Percentiles rank a stretch among this genome's conserved stretches.
Conservation (phyloP, 2,329 filamentous ascomycete species). For the Fusarium compactum region DNA sequence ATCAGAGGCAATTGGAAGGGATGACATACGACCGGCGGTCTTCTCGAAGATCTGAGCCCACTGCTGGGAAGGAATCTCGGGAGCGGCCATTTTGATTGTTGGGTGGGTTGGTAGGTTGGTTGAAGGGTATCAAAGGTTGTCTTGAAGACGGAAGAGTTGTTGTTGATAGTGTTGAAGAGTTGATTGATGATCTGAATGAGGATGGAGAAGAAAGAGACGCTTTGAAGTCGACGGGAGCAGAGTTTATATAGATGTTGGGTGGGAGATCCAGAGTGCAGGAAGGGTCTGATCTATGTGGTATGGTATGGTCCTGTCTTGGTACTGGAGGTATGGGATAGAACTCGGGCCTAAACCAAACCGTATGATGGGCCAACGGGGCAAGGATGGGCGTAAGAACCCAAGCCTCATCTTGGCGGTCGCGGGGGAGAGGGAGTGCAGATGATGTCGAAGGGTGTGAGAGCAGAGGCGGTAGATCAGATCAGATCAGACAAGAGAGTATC, state of each 20-base stretch:
- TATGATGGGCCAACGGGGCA: conserved; percentile 46
- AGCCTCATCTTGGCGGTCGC: conserved; percentile 45
- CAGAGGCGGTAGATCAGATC: conserved; percentile 27
- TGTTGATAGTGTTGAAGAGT: conserved; percentile 39
- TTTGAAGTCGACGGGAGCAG: conserved; percentile 41
- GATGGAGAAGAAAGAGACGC: conserved; percentile 41
- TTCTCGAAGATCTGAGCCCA: conserved; percentile 93
- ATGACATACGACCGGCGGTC: conserved; percentile 74
- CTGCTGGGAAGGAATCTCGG: conserved; percentile 80
- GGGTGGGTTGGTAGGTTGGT: conserved; percentile 20
- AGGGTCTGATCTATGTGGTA: conserved; percentile 31
- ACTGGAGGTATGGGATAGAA: conserved; percentile 29
- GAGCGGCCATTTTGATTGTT: conserved; percentile 48
- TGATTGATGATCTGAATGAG: conserved; percentile 48
- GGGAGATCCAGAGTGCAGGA: conserved; percentile 37
- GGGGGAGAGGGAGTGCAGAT: conserved; percentile 43
- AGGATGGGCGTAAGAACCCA: conserved; percentile 41
- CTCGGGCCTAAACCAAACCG: conserved; percentile 46
- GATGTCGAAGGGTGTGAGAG: conserved; percentile 31
- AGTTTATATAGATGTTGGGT: conserved; percentile 48
- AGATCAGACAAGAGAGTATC: conserved; percentile 28
- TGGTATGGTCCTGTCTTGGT: conserved; percentile 15
- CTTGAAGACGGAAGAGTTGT: conserved; percentile 38
- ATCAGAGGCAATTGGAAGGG: conserved; percentile 14
- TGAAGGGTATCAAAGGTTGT: conserved; percentile 42